Evolutionary conservation across 371 early-diverging fungal genomes (phyloP), one percentile per base, ranked within the genome.

Genomic region (Mortierella sp.): DNA sequence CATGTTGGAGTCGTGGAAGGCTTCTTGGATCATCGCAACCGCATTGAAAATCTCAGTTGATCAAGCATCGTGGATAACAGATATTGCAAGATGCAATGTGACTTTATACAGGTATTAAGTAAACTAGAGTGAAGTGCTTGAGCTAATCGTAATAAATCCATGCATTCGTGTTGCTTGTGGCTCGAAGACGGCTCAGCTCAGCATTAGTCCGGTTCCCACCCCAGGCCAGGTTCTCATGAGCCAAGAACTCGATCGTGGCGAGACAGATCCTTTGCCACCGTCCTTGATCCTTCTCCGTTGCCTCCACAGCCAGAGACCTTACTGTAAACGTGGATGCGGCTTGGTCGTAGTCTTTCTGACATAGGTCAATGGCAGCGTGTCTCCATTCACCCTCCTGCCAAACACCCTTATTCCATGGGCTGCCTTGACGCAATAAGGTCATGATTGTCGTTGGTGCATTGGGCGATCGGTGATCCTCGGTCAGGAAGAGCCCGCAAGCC

Each of bases 341-440:
- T 19, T 26, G 49, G 15, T 31, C 6, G 2, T 17, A n/a, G 9
- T 30, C 50, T 8, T 2, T 17, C n/a, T 48, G 41, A 12, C 24
- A 28, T n/a, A 31, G 51, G 15, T 60, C 61, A 19, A 76, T 76
- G 0, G 64, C 30, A 6, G 49, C 50, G 26, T 50, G 34, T 11
- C 59, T 55, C 76, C 76, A 76, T 34, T 76, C 76, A n/a, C 70
- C 76, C 14, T 76, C 76, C 7, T 56, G 60, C 76, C 76, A 76
- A 21, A 69, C 53, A 8, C 76, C 76, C 60, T 69, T 69, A 31
- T 31, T 56, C 76, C 76, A 76, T 2, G 76, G 76, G 21, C 68
- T 60, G 5, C 65, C 69, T 14, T 57, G 60, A 17, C 70, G 47
- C 52, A 76, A 19, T 17, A 76, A 50, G n/a, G 76, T 64, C 70